Conservation (phyloP, 305 asterid genomes). For the Fraxinus xanthoxyloides region DNA sequence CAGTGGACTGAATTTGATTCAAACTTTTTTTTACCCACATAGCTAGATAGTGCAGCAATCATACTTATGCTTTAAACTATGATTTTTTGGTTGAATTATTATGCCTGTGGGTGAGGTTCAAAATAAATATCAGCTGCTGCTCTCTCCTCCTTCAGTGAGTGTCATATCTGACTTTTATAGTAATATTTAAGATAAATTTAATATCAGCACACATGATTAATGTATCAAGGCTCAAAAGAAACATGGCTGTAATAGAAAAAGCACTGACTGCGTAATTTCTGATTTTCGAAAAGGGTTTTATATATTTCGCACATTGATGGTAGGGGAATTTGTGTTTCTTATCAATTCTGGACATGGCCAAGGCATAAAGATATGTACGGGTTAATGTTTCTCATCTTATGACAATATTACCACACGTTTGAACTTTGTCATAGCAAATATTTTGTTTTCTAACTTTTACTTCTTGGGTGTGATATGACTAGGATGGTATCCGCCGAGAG, state of each 20-base stretch:
- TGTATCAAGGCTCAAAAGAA: not conserved
- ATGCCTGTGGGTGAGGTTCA: constrained; percentile 12
- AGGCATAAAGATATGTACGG: constrained; percentile 19
- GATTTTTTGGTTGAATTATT: constrained; percentile 5
- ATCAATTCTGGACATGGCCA: not conserved
- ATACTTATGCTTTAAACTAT: constrained; percentile 3
- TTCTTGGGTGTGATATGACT: constrained; percentile 26
- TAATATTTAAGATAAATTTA: constrained; percentile 1
- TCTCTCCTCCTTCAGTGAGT: constrained; percentile 1
- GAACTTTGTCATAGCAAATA: not conserved
- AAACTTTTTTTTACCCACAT: not conserved
- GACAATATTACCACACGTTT: not conserved
- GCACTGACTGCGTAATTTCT: not conserved
- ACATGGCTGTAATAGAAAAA: not conserved
- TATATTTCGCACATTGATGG: not conserved
- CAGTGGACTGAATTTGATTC: constrained; percentile 15
- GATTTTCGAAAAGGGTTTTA: not conserved
- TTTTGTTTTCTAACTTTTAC: constrained; percentile 4
- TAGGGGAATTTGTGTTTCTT: not conserved
- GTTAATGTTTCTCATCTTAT: constrained; percentile 10
- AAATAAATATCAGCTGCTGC: constrained; percentile 6
- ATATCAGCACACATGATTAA: not conserved
- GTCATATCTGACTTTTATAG: constrained; percentile 1
- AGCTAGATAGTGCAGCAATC: not conserved
- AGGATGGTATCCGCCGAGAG: constrained; percentile 95